Conservation (phyloP, 768 basidiomycete genomes). For the Podaxis carcinomalis region DNA sequence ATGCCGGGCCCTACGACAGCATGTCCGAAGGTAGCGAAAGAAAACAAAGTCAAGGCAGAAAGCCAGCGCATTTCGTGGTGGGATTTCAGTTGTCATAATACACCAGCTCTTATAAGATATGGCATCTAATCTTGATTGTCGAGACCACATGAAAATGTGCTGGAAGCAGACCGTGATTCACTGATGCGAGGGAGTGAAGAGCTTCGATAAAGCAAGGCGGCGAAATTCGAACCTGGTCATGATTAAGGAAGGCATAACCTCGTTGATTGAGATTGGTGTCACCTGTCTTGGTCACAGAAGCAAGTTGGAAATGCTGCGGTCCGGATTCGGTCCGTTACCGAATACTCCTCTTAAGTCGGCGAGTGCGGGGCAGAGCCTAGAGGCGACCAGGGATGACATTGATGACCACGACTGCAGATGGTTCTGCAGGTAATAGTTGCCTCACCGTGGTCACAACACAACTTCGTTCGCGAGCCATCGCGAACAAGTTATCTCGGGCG, state of each 20-base stretch:
- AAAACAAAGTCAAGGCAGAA: conserved; percentile 13
- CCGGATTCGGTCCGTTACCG: conserved; percentile 1
- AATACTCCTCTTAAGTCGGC: not conserved
- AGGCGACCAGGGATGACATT: not conserved
- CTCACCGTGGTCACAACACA: no score
- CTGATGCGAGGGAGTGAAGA: not conserved
- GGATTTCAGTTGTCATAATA: conserved; percentile 22
- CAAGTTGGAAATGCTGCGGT: not conserved
- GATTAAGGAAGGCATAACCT: not conserved
- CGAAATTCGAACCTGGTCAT: conserved; percentile 8
- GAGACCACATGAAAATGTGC: not conserved
- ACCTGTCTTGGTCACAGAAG: conserved; percentile 3
- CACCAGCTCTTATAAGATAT: not conserved
- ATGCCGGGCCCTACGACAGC: conserved; percentile 31
- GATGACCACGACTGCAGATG: not conserved
- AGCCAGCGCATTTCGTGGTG: conserved; percentile 23
- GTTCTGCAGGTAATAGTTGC: no score
- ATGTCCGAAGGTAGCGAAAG: conserved; percentile 14
- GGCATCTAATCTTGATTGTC: not conserved
- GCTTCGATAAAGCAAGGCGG: not conserved
- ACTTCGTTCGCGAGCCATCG: no score
- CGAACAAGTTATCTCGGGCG: no score
- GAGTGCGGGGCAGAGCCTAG: not conserved
- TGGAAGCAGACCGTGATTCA: not conserved
- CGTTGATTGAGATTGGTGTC: not conserved